Conservation (phyloP, 2,329 filamentous ascomycete genomes). For the Aspergillus floridensis region DNA sequence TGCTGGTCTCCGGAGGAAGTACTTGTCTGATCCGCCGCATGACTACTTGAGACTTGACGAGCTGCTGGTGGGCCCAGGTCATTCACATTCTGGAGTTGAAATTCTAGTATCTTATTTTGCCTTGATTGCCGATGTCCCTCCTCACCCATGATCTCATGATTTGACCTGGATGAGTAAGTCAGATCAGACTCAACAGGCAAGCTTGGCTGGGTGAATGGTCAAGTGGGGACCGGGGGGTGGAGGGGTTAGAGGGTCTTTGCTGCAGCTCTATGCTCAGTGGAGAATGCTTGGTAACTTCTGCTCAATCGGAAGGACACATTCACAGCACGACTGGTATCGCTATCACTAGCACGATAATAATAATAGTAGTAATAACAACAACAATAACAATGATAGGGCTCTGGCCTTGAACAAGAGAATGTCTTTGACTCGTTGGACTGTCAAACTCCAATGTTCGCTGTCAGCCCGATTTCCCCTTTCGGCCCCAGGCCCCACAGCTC, state of each 20-base stretch:
- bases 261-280: conserved; percentile 10
- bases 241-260: neutral
- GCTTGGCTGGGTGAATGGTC: conserved; percentile 3
- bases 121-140: conserved; percentile 19
- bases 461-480: conserved; percentile 23
- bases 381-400: neutral
- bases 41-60: conserved; percentile 9
- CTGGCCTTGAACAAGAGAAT: conserved; percentile 4
- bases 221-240: conserved; percentile 11
- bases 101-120: conserved; percentile 6
- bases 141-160: conserved; percentile 32
- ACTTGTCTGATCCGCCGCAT: conserved; percentile 9
- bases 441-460: conserved; percentile 21
- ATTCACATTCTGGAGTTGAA: conserved; percentile 8
- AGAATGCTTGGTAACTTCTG: conserved; percentile 10
- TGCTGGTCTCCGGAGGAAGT: conserved; percentile 5
- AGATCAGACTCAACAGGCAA: conserved; percentile 13
- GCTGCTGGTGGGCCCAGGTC: neutral
- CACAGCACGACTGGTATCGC: conserved; percentile 7
- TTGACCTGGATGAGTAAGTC: conserved; percentile 9
- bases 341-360: neutral
- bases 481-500: conserved; percentile 12
- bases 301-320: conserved; percentile 10
- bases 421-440: conserved; percentile 11
- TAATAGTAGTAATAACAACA: no score